Conservation (phyloP, 805 yeast genomes). For the Lipomyces chichibuensis region DNA sequence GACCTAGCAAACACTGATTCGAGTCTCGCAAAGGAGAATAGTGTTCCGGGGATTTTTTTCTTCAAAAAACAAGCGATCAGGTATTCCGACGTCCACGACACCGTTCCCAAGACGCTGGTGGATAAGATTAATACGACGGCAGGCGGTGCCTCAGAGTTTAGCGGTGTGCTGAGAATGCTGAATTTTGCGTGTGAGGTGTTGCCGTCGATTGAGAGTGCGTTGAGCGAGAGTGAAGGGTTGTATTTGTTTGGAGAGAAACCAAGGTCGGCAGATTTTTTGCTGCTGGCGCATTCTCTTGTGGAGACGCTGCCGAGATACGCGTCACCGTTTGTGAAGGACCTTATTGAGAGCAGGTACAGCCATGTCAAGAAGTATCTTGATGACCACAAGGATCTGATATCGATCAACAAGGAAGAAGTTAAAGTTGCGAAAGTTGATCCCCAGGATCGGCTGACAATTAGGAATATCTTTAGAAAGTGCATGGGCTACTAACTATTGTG, state of each 20-base stretch:
- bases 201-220: conserved; percentile 13
- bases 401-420: neutral
- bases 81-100: conserved; percentile 3
- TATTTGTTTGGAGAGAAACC: conserved; percentile 14
- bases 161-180: conserved; percentile 33
- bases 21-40: neutral
- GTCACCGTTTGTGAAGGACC: conserved; percentile 31
- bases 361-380: conserved; percentile 11
- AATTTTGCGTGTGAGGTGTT: conserved; percentile 27
- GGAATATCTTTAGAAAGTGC: conserved; percentile 9
- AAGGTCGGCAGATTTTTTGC: conserved; percentile 32
- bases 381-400: conserved; percentile 7
- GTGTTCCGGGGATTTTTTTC: conserved; percentile 25
- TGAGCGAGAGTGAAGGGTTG: conserved; percentile 7
- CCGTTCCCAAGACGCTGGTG: conserved; percentile 18
- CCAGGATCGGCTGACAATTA: neutral
- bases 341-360: conserved; percentile 25
- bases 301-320: conserved; percentile 28
- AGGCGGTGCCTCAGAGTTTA: conserved; percentile 23
- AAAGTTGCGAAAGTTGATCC: neutral
- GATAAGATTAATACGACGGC: conserved; percentile 17
- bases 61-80: conserved; percentile 18
- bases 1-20: conserved; percentile 11
- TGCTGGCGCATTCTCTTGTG: conserved; percentile 32
- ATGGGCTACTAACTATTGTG: conserved; percentile 4